phyloP scores from a whole-genome alignment of 352 stramenopile genomes.

The Phytopythium oedochilum region DNA sequence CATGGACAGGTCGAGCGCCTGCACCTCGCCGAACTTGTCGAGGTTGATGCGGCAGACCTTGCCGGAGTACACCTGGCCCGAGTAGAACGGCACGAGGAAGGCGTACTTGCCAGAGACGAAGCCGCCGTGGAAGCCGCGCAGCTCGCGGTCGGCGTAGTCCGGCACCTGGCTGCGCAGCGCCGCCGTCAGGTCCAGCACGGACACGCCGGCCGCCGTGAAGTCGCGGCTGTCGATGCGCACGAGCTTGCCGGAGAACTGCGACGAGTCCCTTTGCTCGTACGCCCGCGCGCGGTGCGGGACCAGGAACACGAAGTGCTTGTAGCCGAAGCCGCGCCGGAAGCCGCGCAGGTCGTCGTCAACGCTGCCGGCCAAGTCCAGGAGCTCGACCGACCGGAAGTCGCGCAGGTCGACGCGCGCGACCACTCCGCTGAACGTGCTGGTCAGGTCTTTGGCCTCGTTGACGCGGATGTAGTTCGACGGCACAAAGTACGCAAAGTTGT shows the following conservation, averaged over 20 bases:
- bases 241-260: conserved; percentile 57
- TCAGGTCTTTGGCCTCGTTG: conserved; percentile 24
- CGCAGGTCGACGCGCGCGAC: conserved; percentile 57
- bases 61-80: conserved; percentile 55
- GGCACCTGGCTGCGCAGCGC: conserved; percentile 63
- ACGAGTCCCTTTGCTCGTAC: conserved; percentile 13
- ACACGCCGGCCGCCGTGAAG: conserved; percentile 45
- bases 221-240: conserved; percentile 63
- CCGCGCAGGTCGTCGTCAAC: conserved; percentile 48
- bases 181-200: conserved; percentile 47
- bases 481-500: conserved; percentile 69
- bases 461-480: conserved; percentile 47
- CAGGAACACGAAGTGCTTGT: conserved; percentile 68
- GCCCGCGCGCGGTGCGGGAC: conserved; percentile 43
- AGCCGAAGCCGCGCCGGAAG: conserved; percentile 69
- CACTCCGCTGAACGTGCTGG: conserved; percentile 58
- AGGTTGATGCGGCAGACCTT: conserved; percentile 79
- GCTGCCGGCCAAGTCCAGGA: conserved; percentile 36
- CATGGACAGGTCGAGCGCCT: conserved; percentile 61
- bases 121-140: conserved; percentile 65
- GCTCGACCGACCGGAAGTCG: conserved; percentile 48
- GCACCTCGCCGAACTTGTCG: conserved; percentile 74
- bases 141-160: conserved; percentile 43
- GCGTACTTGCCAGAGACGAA: conserved; percentile 75
- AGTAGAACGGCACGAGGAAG: conserved; percentile 78